A percentile compares a stretch with the other conserved stretches of the same genome.
These are phyloP conservation scores for Malassezia slooffiae DNA, from an alignment of 1,284 basidiomycete genomes.

Conservation along the genomic window DNA sequence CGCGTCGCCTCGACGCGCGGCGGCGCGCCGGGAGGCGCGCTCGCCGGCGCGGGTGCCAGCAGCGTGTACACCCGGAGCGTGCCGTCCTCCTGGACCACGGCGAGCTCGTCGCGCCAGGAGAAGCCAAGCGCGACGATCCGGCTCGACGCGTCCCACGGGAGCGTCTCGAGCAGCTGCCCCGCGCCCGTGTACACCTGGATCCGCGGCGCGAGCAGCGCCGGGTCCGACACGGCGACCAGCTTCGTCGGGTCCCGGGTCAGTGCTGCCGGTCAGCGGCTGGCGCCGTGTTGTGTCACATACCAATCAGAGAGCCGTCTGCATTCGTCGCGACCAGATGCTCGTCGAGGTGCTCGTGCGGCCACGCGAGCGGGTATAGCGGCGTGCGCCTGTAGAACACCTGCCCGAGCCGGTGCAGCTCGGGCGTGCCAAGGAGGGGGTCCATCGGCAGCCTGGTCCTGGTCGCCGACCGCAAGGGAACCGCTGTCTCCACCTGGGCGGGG, in stretches of 20 bases:
- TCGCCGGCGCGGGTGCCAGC: constrained; percentile 28
- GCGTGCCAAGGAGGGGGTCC: not conserved
- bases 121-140: constrained; percentile 69
- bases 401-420: constrained; percentile 25
- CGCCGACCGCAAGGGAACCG: too few relatives aligned
- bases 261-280: constrained; percentile 52
- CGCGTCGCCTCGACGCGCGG: constrained; percentile 24
- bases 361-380: constrained; percentile 71
- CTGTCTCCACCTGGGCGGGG: too few relatives aligned
- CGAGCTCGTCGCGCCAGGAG: constrained; percentile 66
- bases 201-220: constrained; percentile 58
- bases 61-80: constrained; percentile 80
- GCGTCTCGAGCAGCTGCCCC: constrained; percentile 48
- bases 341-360: constrained; percentile 65
- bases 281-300: constrained; percentile 53
- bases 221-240: constrained; percentile 62
- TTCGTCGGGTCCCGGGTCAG: constrained; percentile 75
- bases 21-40: constrained; percentile 4
- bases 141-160: constrained; percentile 63
- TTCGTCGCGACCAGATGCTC: constrained; percentile 74
- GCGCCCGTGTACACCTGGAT: constrained; percentile 52
- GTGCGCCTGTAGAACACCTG: constrained; percentile 54
- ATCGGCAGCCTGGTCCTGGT: not conserved
- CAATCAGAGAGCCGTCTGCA: constrained; percentile 75
- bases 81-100: constrained; percentile 82